Percentiles rank a stretch among this genome's conserved stretches.
These are phyloP conservation scores for Trypanosoma vivax DNA, from an alignment of 208 protist species.

Conservation along the genomic window DNA sequence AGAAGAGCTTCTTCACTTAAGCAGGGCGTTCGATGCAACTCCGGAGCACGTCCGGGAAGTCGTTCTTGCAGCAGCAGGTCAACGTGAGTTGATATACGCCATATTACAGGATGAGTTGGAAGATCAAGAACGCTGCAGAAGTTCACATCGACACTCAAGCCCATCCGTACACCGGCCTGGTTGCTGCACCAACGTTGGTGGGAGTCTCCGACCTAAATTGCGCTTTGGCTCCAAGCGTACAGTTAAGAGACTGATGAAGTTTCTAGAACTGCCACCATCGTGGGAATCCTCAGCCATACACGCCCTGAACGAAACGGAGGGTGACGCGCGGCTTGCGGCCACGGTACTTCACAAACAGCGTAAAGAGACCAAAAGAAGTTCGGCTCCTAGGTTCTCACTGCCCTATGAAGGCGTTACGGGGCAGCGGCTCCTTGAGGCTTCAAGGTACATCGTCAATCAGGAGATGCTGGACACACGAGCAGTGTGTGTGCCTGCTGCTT, in stretches of 20 bases:
- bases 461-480: too few relatives aligned
- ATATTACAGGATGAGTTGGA: slow-evolving; percentile 52
- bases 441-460: too few relatives aligned
- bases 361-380: slow-evolving; percentile 19
- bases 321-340: slow-evolving; percentile 47
- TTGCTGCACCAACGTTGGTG: neutral
- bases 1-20: slow-evolving; percentile 41
- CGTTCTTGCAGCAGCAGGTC: slow-evolving; percentile 44
- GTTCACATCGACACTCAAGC: too few relatives aligned
- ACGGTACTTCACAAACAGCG: slow-evolving; percentile 25
- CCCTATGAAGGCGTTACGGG: slow-evolving; percentile 22
- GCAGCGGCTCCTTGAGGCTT: too few relatives aligned
- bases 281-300: slow-evolving; percentile 52
- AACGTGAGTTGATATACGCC: slow-evolving; percentile 46
- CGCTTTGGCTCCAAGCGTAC: slow-evolving; percentile 51
- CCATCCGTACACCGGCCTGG: slow-evolving; percentile 7
- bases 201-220: slow-evolving; percentile 7
- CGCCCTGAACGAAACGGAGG: slow-evolving; percentile 55
- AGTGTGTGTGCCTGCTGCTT: too few relatives aligned
- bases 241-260: slow-evolving; percentile 43
- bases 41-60: slow-evolving; percentile 49
- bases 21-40: slow-evolving; percentile 27
- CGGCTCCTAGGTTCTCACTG: slow-evolving; percentile 2
- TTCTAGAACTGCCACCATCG: slow-evolving; percentile 35
- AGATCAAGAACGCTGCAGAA: slow-evolving; percentile 9